phyloP scores from a whole-genome alignment of 352 stramenopile species.

The Aphanomyces cochlioides region DNA sequence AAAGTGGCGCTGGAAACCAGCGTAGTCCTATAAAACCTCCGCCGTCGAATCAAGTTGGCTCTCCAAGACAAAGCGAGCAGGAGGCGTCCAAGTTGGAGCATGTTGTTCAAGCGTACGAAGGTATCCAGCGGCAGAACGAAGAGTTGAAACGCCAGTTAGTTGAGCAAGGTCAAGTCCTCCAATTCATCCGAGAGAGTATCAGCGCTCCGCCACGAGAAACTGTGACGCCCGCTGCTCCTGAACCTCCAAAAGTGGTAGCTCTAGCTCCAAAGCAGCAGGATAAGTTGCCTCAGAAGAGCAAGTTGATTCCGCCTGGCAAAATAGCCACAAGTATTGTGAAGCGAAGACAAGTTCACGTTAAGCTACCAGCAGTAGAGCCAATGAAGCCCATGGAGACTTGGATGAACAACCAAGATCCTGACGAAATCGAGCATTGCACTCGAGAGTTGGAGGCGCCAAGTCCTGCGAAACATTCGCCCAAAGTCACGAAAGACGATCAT shows the following conservation, averaged over 20 bases:
- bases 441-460: too few relatives aligned
- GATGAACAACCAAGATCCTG: too few relatives aligned
- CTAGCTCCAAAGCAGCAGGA: neutral
- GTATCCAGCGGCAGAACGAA: constrained; percentile 22
- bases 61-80: too few relatives aligned
- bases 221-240: neutral
- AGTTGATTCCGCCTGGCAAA: constrained; percentile 5
- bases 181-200: constrained; percentile 19
- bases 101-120: constrained; percentile 18
- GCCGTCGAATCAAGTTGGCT: too few relatives aligned
- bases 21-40: too few relatives aligned
- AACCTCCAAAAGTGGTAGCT: neutral
- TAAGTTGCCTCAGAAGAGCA: neutral
- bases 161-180: constrained; percentile 20
- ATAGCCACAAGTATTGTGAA: neutral
- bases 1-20: too few relatives aligned
- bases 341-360: neutral
- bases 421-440: too few relatives aligned
- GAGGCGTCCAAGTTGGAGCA: neutral
- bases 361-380: too few relatives aligned
- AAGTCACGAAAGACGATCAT: too few relatives aligned
- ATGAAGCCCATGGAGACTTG: too few relatives aligned
- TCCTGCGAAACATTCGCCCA: too few relatives aligned
- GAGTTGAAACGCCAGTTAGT: constrained; percentile 25
- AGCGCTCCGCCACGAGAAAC: neutral